Evolutionary conservation across 306 rosid genomes (phyloP).

Genomic region (Oxytropis ochrocephala): DNA sequence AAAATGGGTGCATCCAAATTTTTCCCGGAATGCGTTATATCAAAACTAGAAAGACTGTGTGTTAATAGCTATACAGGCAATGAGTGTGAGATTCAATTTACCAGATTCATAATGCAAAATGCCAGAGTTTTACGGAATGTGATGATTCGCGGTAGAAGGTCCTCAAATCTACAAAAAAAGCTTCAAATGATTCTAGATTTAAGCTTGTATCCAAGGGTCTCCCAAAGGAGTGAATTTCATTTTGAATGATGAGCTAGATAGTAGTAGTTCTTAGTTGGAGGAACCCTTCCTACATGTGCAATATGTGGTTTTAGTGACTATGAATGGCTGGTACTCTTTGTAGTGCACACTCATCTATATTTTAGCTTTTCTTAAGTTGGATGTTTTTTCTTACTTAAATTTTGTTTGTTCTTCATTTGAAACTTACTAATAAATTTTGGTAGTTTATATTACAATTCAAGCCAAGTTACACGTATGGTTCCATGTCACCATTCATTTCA

Average conservation of each 20-base stretch:
- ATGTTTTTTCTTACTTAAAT: too few species aligned
- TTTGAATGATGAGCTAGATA: background rate
- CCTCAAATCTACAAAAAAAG: background rate
- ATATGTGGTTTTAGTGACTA: too few species aligned
- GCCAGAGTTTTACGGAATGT: background rate
- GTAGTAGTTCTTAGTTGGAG: too few species aligned
- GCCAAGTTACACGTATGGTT: too few species aligned
- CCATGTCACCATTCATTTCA: too few species aligned
- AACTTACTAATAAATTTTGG: too few species aligned
- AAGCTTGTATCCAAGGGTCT: background rate
- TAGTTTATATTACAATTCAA: too few species aligned
- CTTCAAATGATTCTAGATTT: background rate
- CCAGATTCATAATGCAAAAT: background rate
- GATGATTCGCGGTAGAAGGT: background rate
- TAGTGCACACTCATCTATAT: too few species aligned
- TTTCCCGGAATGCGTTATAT: background rate
- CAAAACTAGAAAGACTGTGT: background rate
- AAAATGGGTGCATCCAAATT: background rate
- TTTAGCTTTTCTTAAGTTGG: too few species aligned
- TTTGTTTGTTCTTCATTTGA: too few species aligned
- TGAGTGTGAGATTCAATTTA: background rate
- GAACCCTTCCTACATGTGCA: too few species aligned
- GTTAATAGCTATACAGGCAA: background rate
- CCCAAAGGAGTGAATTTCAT: background rate
- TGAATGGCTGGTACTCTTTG: too few species aligned